Evolutionary conservation across 345 rosid genomes (phyloP), one percentile per base, ranked within the genome.

Genomic region (Kernera saxatilis): DNA sequence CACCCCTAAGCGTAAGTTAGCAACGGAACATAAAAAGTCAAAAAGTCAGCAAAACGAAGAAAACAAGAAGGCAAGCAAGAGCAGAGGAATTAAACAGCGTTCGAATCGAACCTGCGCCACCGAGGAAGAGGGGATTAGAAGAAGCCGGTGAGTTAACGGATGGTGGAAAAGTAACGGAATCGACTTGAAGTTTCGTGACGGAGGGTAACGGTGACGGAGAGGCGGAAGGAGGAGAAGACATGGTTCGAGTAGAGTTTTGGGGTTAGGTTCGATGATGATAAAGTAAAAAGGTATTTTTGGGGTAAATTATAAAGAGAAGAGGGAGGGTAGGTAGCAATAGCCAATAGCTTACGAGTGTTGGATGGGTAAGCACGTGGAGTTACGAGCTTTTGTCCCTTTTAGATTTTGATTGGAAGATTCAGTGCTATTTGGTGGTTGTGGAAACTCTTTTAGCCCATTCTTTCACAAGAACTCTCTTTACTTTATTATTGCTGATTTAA

Each of bases 101-200:
- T 10, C 14, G n/a, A n/a, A n/a, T 2, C 14, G 11, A 64, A 82
- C 98, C 98, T 68, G 94, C 97, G 52, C 97, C 98, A 51, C 80
- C 92, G 77, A 93, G 98, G 87, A 93, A 87, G 50, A 73, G 80
- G 2, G 80, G 63, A 5, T 79, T 82, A 6, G 78, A 39, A 29
- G 94, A 84, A 43, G 85, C 92, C 2, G 96, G 94, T 25, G 98
- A 94, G 37, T 80, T 85, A 9, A 81, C 84, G 40, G 82, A 29
- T 8, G 91, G 82, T 32, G 86, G 77, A 73, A 93, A 93, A 0
- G 79, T 62, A 40, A 84, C 65, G 62, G 46, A 37, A 43, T 93
- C 94, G 37, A 91, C 77, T 32, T 75, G 68, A n/a, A 89, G 54
- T 19, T 67, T 83, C 11, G 86, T 17, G 36, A 78, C 79, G 48